phyloP scores from a whole-genome alignment of 371 early-diverging fungal genomes.

The Conidiobolus incongruus region DNA sequence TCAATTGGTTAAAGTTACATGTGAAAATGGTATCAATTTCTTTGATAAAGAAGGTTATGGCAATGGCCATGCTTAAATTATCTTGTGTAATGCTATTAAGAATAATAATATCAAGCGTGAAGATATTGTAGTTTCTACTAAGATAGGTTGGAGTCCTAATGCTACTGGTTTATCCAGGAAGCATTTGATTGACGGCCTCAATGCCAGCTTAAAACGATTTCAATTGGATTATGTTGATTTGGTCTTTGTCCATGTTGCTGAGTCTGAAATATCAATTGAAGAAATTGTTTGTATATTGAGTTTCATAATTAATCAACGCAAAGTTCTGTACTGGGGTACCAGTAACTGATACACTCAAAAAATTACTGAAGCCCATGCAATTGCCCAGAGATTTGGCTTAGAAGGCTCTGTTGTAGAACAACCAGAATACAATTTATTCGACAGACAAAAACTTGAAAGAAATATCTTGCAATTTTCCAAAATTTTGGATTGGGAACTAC shows the following conservation, averaged over 20 bases:
- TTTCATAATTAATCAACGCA: too few species aligned
- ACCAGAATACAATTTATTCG: conserved; percentile 71
- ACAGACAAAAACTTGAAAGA: too few species aligned
- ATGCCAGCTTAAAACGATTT: conserved; percentile 47
- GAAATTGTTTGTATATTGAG: conserved; percentile 73
- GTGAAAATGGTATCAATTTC: too few species aligned
- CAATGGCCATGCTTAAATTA: too few species aligned
- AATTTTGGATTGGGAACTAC: conserved; percentile 48
- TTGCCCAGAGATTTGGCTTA: conserved; percentile 38
- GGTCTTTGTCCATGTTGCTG: conserved; percentile 64
- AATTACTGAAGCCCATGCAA: conserved; percentile 50
- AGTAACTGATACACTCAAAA: conserved; percentile 66
- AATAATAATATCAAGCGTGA: too few species aligned
- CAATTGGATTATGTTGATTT: conserved; percentile 62
- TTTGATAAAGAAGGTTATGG: too few species aligned
- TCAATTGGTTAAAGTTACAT: too few species aligned
- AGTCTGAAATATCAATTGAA: conserved; percentile 42
- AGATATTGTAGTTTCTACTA: too few species aligned
- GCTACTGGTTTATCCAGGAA: too few species aligned
- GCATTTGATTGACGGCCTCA: conserved; percentile 67
- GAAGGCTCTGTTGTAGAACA: conserved; percentile 52
- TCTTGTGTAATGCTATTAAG: too few species aligned
- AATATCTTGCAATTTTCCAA: conserved; percentile 40
- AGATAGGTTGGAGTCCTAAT: conserved; percentile 60
- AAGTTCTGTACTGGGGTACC: conserved; percentile 14